Percentiles rank a stretch among this genome's conserved stretches.
phyloP scores from a whole-genome alignment of 176 grass and related monocot species.

The Oryza brachyantha region DNA sequence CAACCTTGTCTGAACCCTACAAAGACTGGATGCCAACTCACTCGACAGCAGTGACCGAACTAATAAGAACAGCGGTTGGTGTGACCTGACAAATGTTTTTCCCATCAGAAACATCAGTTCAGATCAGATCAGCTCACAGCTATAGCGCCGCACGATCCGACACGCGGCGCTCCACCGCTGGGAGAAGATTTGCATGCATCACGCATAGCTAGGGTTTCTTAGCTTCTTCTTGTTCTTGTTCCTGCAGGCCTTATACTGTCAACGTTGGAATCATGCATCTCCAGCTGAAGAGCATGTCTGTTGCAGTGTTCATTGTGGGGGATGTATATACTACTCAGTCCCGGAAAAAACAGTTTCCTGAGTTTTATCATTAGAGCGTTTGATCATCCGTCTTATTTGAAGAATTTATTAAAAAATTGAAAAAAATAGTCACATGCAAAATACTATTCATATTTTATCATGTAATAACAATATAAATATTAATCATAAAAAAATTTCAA shows the following conservation, averaged over 20 bases:
- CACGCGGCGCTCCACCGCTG: neutral
- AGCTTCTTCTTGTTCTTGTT: neutral
- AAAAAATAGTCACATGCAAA: too few species aligned
- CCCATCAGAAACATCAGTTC: neutral
- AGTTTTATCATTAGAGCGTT: too few species aligned
- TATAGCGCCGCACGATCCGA: neutral
- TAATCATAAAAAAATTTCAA: too few species aligned
- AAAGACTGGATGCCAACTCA: constrained; percentile 25
- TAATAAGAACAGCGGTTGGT: neutral
- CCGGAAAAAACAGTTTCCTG: too few species aligned
- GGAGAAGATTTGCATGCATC: too few species aligned
- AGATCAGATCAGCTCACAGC: neutral
- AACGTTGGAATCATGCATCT: neutral
- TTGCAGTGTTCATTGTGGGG: neutral
- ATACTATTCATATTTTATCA: too few species aligned
- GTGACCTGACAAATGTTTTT: neutral
- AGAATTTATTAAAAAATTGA: too few species aligned
- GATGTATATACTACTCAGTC: too few species aligned
- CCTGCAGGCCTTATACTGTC: neutral
- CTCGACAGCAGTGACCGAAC: constrained; percentile 14
- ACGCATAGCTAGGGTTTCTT: too few species aligned
- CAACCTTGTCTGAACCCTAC: neutral
- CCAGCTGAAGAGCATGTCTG: neutral
- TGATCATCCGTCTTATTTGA: too few species aligned
- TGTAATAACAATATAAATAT: too few species aligned